Base-by-base conservation (phyloP, 1,284 basidiomycete species). In the Puccinia triticina region DNA sequence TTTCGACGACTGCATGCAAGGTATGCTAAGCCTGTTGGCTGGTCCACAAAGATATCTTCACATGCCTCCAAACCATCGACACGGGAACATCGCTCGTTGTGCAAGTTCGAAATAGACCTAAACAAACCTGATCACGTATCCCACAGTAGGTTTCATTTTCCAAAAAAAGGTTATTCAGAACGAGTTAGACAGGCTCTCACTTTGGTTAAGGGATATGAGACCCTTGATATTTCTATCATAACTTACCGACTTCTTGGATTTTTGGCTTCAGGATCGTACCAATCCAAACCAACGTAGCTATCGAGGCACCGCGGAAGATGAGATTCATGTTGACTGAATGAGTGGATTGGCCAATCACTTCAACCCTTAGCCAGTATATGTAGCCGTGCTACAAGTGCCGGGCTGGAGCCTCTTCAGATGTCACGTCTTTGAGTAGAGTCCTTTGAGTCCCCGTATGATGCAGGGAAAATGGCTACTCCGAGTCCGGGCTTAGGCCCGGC, bases 41-140 rank as follows among this genome's bases (percentile, higher is more conserved):
- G 64, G 72, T 76, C 71, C 26, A 76, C 40, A 40, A 64, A 75
- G 29, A 82, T 82, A 34, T 82, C 81, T 40, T 82, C 81, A 59
- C 81, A 82, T 21, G 81, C 72, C 40, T 82, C 73, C n/a, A 82
- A 64, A 5, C 61, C 81, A 40, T 76, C 40, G 59, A 82, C 77
- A 40, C 32, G 29, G 10, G 43, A 34, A 71, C 81, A 82, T 57
- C 55, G 43, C 16, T 77, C 57, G 72, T 82, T 82, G 55, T 82
- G 76, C 7, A 76, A 57, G 37, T 75, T 75, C 5, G n/a, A 14
- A 59, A 76, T 64, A 8, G 29, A 43, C 69, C 81, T 53, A 16
- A 82, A 82, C 61, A 76, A 18, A 57, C 81, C 81, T 82, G 34
- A 43, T 43, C 26, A 61, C 11, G n/a, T 40, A 32, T 2, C 43